Conservation (phyloP, 306 rosid species). For the Sindora glabra region DNA sequence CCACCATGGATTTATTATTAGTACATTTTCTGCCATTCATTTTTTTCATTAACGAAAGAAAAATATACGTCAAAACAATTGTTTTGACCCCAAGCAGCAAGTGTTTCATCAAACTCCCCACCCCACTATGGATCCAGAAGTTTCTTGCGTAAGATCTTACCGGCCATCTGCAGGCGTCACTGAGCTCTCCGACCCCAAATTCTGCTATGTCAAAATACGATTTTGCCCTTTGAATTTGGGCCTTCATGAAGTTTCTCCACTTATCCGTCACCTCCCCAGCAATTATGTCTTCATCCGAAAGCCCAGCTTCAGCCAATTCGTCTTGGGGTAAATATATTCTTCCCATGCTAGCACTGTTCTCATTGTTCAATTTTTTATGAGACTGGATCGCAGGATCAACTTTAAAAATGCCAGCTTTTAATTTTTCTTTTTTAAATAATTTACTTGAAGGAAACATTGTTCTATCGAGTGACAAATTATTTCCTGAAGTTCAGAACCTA, state of each 20-base stretch:
- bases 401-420: too few species aligned
- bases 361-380: too few species aligned
- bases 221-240: constrained; percentile 53
- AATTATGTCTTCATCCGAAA: constrained; percentile 51
- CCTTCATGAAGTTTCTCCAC: constrained; percentile 57
- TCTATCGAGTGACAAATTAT: too few species aligned
- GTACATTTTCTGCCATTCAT: too few species aligned
- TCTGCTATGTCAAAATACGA: constrained; percentile 51
- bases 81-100: background rate
- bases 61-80: too few species aligned
- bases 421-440: too few species aligned
- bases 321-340: constrained; percentile 60
- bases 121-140: background rate
- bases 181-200: constrained; percentile 42
- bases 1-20: too few species aligned
- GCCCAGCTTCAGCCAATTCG: constrained; percentile 49
- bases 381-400: too few species aligned
- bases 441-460: too few species aligned
- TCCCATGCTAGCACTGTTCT: constrained; percentile 46
- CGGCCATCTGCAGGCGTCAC: constrained; percentile 59
- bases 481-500: too few species aligned
- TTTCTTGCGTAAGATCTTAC: constrained; percentile 19
- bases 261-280: constrained; percentile 52
- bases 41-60: too few species aligned
- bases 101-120: background rate